Base-by-base conservation (phyloP, 306 rosid genomes). In the Canavalia ensiformis region DNA sequence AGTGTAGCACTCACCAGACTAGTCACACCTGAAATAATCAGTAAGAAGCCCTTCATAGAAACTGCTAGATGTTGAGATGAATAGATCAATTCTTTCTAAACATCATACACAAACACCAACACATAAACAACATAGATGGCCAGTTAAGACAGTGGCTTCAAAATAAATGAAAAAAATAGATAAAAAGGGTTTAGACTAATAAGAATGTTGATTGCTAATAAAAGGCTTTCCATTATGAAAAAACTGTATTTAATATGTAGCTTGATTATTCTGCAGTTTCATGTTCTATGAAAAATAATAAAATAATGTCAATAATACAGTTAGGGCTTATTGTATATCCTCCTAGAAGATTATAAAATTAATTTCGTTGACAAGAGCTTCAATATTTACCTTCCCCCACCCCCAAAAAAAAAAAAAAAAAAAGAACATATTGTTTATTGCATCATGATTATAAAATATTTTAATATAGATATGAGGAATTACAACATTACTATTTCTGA, bases 1-100 rank as follows among this genome's bases (percentile, higher is more conserved):
- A 92, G 56, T 73, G 95, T 92, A 54, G 88, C 97, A 79, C 82
- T 76, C 76, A 90, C 94, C 74, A 92, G 79, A 80, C 89, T 82
- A 70, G 84, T 86, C 60, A 90, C 97, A 72, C 97, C 97, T 92
- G 82, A 62, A 77, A 81, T 70, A 77, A 81, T 70, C 11, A 58
- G 31, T 68, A 76, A 29, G 46, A 51, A 50, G 44, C 65, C 58
- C 52, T 54, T n/a, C 42, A 18, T 33, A 33, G 18, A 64, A 13
- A 83, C 44, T 29, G 29, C 6, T 1, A 64, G 50, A 18, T 18
- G 25, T 18, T 46, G 18, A 39, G 50, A 52, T 71, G 6, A 49
- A 51, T 37, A 37, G 2, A 37, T 37, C 41, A 37, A 37, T 37
- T 37, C 4, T 37, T 37, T 37, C 41, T 0, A 37, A 37, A 4